Conservation (phyloP, 1,284 basidiomycete species). For the Cutaneotrichosporon mucoides region DNA sequence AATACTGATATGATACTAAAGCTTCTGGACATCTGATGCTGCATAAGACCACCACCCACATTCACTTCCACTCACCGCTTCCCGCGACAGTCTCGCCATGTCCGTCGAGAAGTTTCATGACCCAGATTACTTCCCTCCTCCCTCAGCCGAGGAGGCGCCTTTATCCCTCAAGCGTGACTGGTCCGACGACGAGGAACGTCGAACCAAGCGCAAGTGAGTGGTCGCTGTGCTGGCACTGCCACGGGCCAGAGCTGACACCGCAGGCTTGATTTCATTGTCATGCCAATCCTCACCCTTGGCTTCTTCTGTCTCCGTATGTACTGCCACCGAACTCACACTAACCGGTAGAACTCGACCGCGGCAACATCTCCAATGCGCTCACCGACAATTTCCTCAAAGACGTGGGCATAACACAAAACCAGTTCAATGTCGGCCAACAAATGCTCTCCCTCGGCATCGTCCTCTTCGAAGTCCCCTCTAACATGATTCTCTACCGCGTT, state of each 20-base stretch:
- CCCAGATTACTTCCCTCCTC: conserved; percentile 6
- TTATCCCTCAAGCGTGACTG: conserved; percentile 12
- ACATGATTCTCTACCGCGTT: conserved; percentile 27
- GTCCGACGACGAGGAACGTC: conserved; percentile 15
- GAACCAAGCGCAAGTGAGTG: conserved; percentile 26
- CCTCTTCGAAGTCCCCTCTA: conserved; percentile 33
- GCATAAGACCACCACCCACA: no score
- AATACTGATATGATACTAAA: background rate
- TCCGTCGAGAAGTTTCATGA: conserved; percentile 3
- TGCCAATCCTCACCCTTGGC: conserved; percentile 34
- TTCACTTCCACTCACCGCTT: background rate
- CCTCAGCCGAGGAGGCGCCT: background rate
- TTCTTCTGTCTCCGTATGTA: conserved; percentile 31
- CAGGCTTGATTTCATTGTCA: conserved; percentile 32
- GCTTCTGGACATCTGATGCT: no score
- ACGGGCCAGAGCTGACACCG: background rate
- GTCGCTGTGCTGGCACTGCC: background rate
- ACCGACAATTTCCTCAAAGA: conserved; percentile 33
- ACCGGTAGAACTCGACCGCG: conserved; percentile 21
- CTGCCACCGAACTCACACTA: background rate
- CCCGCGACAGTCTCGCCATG: background rate
- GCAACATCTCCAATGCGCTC: conserved; percentile 29
- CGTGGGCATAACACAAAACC: conserved; percentile 33
- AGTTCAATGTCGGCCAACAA: conserved; percentile 37
- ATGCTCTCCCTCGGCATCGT: conserved; percentile 39